Base-by-base conservation (phyloP, 1,284 basidiomycete genomes). In the Boletus mariae region DNA sequence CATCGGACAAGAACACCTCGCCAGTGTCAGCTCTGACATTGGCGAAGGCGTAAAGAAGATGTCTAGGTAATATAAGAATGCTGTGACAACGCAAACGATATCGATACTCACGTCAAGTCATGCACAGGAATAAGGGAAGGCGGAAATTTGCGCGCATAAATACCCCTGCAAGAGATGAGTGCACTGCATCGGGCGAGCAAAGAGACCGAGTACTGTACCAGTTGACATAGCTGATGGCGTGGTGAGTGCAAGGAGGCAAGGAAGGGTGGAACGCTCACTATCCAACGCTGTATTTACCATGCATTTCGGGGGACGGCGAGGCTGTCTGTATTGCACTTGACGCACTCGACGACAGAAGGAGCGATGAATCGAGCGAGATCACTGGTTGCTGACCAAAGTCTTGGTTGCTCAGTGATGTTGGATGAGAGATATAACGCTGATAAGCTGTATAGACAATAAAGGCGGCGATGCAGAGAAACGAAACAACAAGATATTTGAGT, bases 41-140 rank as follows among this genome's bases (percentile, higher is more conserved):
- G 35, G 91, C 95, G 62, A 98, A 98, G 0, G 95, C 90, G 63
- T 92, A 92, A 15, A 92, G 79, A 52, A 92, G 82, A 65, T 92
- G 90, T 41, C 86, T 89, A 61, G 34, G 31, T 5, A 37, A 46
- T 23, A 25, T 59, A 45, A 60, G 54, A 47, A 49, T 49, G 47
- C 47, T 58, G 51, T 44, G 45, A 44, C 44, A 46, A 9, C 23
- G 17, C 31, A 15, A 38, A 43, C 3, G 34, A 5, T 32, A 48
- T 47, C 11, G 17, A 49, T 34, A 83, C 85, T 66, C 81, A 96
- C 76, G 94, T 98, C 60, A 98, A 80, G 64, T 94, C 83, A 32
- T 87, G 70, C 2, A 72, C 79, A 9, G 94, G 94, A 53, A 98
- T 94, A 49, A 83, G 67, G 11, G 85, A 84, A 3, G 93, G 93